Conservation (phyloP, 139 green algal genomes). For the Auxenochlorella protothecoides region DNA sequence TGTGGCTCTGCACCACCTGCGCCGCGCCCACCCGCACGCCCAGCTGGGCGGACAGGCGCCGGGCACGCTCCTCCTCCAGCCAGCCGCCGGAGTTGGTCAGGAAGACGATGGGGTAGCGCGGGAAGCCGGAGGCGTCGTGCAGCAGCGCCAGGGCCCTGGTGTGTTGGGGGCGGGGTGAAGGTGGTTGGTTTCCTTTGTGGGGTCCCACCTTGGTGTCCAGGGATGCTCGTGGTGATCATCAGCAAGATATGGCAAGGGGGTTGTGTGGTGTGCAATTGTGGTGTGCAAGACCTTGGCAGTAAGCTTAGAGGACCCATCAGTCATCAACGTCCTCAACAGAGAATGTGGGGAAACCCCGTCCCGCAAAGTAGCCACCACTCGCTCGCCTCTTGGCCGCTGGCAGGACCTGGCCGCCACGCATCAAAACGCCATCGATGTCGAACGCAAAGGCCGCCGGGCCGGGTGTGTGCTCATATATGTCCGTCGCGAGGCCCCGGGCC, state of each 20-base stretch:
- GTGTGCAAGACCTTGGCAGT: no score
- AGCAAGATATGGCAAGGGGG: no score
- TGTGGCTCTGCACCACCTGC: constrained; percentile 70
- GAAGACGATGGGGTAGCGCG: constrained; percentile 41
- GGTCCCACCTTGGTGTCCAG: no score
- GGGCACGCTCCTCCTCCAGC: constrained; percentile 52
- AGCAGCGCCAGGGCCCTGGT: constrained; percentile 40
- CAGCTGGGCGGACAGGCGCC: constrained; percentile 59
- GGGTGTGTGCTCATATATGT: background rate
- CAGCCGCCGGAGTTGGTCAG: constrained; percentile 76
- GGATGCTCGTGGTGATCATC: no score
- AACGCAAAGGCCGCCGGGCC: constrained; percentile 43
- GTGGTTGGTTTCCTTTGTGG: no score
- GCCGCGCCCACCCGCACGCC: constrained; percentile 36
- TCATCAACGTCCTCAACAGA: no score
- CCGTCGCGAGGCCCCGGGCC: no score
- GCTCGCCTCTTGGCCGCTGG: constrained; percentile 22
- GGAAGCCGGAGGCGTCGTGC: constrained; percentile 24
- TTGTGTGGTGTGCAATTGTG: no score
- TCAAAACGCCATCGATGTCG: constrained; percentile 76
- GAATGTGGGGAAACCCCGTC: no score
- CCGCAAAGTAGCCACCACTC: no score
- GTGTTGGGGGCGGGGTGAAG: no score
- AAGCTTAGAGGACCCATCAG: no score
- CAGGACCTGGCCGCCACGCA: constrained; percentile 42